Base-by-base conservation (phyloP, 2,329 filamentous ascomycete species). In the Aspergillus brunneoviolaceus region DNA sequence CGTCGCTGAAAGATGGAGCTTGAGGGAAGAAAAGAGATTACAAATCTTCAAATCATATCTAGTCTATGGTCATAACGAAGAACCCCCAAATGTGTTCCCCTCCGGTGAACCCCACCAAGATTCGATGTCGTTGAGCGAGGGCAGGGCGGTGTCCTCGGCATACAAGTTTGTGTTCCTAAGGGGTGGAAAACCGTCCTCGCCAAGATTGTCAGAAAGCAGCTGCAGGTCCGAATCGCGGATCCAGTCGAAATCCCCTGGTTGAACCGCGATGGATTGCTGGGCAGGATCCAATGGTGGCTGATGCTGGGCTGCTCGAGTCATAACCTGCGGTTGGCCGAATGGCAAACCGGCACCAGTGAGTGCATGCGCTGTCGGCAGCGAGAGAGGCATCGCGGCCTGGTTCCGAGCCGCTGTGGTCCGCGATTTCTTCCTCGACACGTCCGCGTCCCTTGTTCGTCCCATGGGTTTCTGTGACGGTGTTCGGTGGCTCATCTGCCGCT, bases 81-180 rank as follows among this genome's bases (percentile, higher is more conserved):
- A 45, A 5, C 62, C 64, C 49, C 66, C 61, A 23, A 66, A 52
- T 10, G 56, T 55, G 51, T 63, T 63, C 21, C 55, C 65, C 45
- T 60, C 60, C 0, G 69, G 60, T 2, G 69, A 64, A 49, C 68
- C 70, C 73, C 73, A 74, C 73, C 73, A 75, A 1, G 68, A 63
- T 45, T 73, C 72, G 25, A 74, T 67, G 60, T 73, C 71, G 10
- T 63, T 63, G 7, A 68, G 49, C 59, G 47, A 65, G 6, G 68
- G 68, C 19, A 70, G 55, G 23, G 29, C 51, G 14, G 57, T 27
- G 5, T 64, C 61, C 3, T 62, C 62, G 11, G 50, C 55, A 50
- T 58, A 65, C 23, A 59, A 23, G 21, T 19, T 56, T 1, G 50
- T 12, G 9, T 48, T 59, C 1, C 59, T 67, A 14, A 71, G 50